phyloP scores from a whole-genome alignment of 2,329 filamentous ascomycete genomes.

The Colletotrichum salicis region DNA sequence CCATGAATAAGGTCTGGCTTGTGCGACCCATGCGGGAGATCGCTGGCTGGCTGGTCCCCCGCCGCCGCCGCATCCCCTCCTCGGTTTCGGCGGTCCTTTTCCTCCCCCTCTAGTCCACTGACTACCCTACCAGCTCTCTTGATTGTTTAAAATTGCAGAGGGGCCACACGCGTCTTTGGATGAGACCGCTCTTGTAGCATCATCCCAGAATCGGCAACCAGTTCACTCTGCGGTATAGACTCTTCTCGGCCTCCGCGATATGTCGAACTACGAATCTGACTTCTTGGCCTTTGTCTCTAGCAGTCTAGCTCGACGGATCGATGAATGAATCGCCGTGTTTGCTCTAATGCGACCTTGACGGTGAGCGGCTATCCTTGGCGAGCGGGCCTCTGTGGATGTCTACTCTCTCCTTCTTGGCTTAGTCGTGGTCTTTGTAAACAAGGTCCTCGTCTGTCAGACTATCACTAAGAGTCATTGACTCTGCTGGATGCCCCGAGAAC shows the following conservation, averaged over 20 bases:
- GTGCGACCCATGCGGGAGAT: conserved; percentile 35
- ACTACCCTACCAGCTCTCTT: conserved; percentile 12
- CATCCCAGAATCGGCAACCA: conserved; percentile 24
- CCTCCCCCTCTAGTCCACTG: background rate
- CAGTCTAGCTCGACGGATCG: background rate
- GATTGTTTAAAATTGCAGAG: conserved; percentile 27
- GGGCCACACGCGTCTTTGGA: conserved; percentile 13
- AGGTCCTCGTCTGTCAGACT: background rate
- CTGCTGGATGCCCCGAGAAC: background rate
- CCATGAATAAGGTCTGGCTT: conserved; percentile 34
- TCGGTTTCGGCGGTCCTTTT: conserved; percentile 22
- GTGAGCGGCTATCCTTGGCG: conserved; percentile 1
- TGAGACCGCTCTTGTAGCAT: conserved; percentile 33
- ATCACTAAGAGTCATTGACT: background rate
- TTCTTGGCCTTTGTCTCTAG: background rate
- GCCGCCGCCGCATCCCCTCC: background rate
- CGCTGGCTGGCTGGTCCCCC: background rate
- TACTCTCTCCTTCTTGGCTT: background rate
- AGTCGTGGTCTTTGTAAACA: background rate
- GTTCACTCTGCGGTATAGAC: conserved; percentile 10
- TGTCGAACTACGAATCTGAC: background rate
- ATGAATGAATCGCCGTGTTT: background rate
- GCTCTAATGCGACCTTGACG: background rate
- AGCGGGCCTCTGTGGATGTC: background rate
- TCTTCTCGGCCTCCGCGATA: conserved; percentile 17